These are phyloP conservation scores for Phoenix roebelenii DNA, from an alignment of 176 grass and related monocot species.

Conservation along the genomic window DNA sequence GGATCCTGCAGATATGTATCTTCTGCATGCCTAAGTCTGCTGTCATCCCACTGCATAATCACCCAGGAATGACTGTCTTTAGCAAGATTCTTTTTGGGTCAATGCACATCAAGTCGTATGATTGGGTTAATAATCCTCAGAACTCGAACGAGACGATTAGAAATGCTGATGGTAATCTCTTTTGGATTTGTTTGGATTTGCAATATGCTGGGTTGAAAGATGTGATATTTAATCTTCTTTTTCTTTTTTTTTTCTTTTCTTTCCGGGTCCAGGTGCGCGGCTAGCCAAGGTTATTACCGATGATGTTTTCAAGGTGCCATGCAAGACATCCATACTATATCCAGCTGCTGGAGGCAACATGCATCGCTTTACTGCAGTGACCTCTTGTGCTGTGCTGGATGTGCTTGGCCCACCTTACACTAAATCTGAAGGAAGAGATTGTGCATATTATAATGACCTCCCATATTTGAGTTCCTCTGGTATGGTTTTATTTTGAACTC, in stretches of 20 bases:
- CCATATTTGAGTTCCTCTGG: slow-evolving; percentile 28
- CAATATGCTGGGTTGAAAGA: background rate
- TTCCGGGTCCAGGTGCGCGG: slow-evolving; percentile 22
- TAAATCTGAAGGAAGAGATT: slow-evolving; percentile 47
- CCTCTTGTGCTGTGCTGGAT: slow-evolving; percentile 78
- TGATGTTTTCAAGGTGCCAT: slow-evolving; percentile 28
- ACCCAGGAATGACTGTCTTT: slow-evolving; percentile 95
- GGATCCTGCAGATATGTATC: slow-evolving; percentile 61
- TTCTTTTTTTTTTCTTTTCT: background rate
- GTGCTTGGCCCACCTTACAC: slow-evolving; percentile 69
- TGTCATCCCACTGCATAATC: slow-evolving; percentile 81
- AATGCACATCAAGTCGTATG: slow-evolving; percentile 85
- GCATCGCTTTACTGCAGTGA: slow-evolving; percentile 74
- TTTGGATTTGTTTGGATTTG: too few relatives aligned
- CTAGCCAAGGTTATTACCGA: slow-evolving; percentile 70
- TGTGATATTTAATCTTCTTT: background rate
- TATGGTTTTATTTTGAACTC: slow-evolving; percentile 15
- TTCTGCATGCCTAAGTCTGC: slow-evolving; percentile 64
- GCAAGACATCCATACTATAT: slow-evolving; percentile 56
- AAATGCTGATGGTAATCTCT: background rate
- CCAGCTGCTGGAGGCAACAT: slow-evolving; percentile 75
- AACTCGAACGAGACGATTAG: background rate
- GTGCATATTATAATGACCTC: slow-evolving; percentile 44
- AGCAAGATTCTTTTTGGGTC: slow-evolving; percentile 92
- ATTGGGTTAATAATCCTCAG: slow-evolving; percentile 37